Evolutionary conservation across 805 yeast species (phyloP), one percentile per base, ranked within the genome.

Genomic region (Kurtzmaniella cleridarum): DNA sequence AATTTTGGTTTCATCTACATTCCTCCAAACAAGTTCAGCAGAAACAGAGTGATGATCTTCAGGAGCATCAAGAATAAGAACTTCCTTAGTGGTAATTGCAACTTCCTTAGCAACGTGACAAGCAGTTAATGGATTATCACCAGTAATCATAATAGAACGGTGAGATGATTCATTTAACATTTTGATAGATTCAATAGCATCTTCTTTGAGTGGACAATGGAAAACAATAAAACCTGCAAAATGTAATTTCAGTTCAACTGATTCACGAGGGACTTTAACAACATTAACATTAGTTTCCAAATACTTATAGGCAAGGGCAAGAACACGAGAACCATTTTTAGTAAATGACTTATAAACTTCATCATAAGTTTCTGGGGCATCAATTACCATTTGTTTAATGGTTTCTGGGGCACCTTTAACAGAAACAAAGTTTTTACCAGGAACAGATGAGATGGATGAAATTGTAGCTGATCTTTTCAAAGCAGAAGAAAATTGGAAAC

Each of bases 391-490:
- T 41, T 70, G 73, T 57, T 81, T 80, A 51, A 93, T 79, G 14
- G 97, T 93, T 66, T 93, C 98, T 3, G 98, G 98, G 1, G 98
- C 98, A 73, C 98, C 98, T 66, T 93, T 93, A 32, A 81, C 95
- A 47, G 95, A 82, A 34, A 89, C 93, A 47, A 88, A 72, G 41
- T 79, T 66, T 48, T 59, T 58, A 40, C 71, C 69, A 12, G 65
- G 66, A 15, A 65, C 37, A 24, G 75, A 63, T 48, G 71, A 71
- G 38, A 78, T 60, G 31, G 68, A 64, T 20, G 95, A 83, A 50
- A 90, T 78, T 23, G 95, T 76, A n/a, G 96, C 76, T 4, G 98
- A 91, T 66, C 98, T 83, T 63, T 93, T 93, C 59, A 93, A 76
- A 40, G 96, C 86, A 35, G 98, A 91, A 36, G 96, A 88, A 62